Evolutionary conservation across 805 yeast species (phyloP).

Genomic region (Ascoidea tarda): DNA sequence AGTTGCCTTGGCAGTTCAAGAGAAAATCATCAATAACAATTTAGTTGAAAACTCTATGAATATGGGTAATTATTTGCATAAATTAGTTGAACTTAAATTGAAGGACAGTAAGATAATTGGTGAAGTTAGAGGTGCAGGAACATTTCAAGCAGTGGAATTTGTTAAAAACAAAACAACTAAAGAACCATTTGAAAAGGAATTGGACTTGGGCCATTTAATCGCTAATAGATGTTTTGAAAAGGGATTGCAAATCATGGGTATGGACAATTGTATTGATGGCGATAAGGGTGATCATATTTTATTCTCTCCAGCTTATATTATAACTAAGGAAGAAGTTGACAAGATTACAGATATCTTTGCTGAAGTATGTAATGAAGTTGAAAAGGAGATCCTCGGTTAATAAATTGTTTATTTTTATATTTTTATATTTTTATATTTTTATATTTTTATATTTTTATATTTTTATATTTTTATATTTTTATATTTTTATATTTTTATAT

Average conservation of each 20-base stretch:
- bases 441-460: no score
- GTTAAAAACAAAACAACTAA: conserved; percentile 32
- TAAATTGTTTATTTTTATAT: not conserved
- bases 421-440: no score
- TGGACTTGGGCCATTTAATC: conserved; percentile 18
- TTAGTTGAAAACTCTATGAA: conserved; percentile 25
- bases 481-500: no score
- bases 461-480: no score
- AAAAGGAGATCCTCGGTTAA: not conserved
- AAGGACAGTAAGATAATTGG: conserved; percentile 24
- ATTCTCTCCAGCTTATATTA: conserved; percentile 29
- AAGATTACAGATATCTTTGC: conserved; percentile 19
- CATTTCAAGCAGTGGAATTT: conserved; percentile 39
- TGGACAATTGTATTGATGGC: conserved; percentile 23
- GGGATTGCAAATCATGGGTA: conserved; percentile 26
- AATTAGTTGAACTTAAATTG: conserved; percentile 17
- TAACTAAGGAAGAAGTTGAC: conserved; percentile 23
- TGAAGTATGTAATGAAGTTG: conserved; percentile 9
- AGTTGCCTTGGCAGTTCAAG: conserved; percentile 31
- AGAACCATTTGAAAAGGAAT: conserved; percentile 25
- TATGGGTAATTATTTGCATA: conserved; percentile 30
- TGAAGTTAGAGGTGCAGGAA: conserved; percentile 40
- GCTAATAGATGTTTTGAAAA: conserved; percentile 21
- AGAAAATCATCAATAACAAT: conserved; percentile 21
- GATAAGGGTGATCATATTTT: conserved; percentile 29